phyloP scores from a whole-genome alignment of 2,329 filamentous ascomycete species.

The Didymella sp. region DNA sequence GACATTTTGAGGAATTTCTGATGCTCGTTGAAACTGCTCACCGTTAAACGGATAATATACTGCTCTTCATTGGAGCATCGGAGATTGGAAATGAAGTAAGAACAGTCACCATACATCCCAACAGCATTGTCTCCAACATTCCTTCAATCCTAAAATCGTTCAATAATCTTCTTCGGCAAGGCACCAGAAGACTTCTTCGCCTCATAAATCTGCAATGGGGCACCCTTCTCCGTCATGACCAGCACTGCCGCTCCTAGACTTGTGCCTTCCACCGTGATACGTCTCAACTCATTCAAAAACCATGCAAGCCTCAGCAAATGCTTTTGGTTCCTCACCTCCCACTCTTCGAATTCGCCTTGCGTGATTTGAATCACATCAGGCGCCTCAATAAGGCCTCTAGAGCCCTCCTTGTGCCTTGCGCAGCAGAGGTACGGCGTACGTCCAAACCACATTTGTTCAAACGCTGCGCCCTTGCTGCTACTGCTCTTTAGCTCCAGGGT shows the following conservation, averaged over 20 bases:
- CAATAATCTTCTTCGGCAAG: not conserved
- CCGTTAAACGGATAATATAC: not conserved
- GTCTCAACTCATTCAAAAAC: slow-evolving; percentile 2
- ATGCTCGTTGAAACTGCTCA: not conserved
- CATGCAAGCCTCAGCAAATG: not conserved
- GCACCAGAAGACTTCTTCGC: not conserved
- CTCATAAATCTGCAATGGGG: slow-evolving; percentile 4
- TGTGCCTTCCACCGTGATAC: not conserved
- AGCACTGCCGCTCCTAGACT: not conserved
- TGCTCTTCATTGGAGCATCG: not conserved
- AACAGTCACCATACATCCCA: not conserved
- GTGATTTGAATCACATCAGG: not conserved
- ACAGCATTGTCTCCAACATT: not conserved
- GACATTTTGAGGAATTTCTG: not conserved
- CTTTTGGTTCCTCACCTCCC: not conserved
- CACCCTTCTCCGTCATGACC: slow-evolving; percentile 8
- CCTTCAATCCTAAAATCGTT: not conserved
- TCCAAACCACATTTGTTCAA: not conserved
- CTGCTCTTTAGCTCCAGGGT: not conserved
- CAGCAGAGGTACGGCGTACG: not conserved
- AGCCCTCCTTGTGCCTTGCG: not conserved
- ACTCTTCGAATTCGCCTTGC: not conserved
- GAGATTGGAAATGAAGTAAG: not conserved
- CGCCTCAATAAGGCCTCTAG: not conserved
- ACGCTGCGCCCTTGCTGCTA: not conserved